Base-by-base conservation (phyloP, 1,284 basidiomycete species). In the Tylopilus sp. region DNA sequence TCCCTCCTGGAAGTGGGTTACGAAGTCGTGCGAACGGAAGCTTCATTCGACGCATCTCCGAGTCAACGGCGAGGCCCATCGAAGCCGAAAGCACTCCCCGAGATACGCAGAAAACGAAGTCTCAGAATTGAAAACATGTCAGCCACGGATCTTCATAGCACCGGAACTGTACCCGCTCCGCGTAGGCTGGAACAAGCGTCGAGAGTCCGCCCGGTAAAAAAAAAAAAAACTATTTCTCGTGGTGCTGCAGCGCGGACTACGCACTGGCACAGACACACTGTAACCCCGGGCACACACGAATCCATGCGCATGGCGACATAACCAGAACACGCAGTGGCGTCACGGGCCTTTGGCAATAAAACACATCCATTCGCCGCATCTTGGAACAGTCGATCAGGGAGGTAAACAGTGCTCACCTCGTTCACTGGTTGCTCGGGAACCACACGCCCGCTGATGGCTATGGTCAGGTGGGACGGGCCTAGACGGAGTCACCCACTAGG, bases 301-400 rank as follows among this genome's bases (percentile, higher is more conserved):
- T 7, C 38, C 42, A 38, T 41, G 41, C 29, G 34, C 33, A 53
- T 51, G 50, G 41, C 43, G 41, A 43, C 31, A 51, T 6, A 23
- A 23, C 36, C 25, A 47, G 33, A 60, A 59, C 60, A 65, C 37
- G 59, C 57, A 55, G 63, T 55, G 54, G 63, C 63, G 54, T 58
- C 50, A 55, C 49, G 50, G 21, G 34, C 54, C 55, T 49, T 64
- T 38, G 38, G 21, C 29, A 39, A 19, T 26, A 37, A 28, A 7
- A 40, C 42, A 58, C 41, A 44, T 31, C 31, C 11, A 10, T 40
- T 48, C 41, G 45, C n/a, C n/a, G n/a, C n/a, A n/a, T n/a, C n/a
- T n/a, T n/a, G 38, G n/a, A 44, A 51, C 49, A 50, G 41, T 50
- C 21, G 56, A 50, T 45, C 41, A 40, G 52, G 38, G 6, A 46